Base-by-base conservation (phyloP, 768 basidiomycete genomes). In the Dentipellis fragilis region DNA sequence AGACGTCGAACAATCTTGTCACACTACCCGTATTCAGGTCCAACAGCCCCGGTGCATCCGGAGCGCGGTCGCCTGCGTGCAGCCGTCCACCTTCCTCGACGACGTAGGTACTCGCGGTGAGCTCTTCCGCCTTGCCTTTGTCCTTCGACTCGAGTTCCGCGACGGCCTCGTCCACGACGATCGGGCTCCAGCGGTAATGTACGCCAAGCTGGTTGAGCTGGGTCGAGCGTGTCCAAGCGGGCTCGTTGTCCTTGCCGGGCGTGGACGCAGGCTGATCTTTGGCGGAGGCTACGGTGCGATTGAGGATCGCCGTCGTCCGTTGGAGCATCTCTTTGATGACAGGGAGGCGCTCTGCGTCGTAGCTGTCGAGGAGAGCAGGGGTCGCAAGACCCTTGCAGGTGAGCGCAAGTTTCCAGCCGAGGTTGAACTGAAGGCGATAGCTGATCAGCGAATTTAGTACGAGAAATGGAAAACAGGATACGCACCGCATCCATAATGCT, bases 31-130 rank as follows among this genome's bases (percentile, higher is more conserved):
- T 57, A 11, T 22, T 21, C 19, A 36, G 4, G 21, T 57, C 51
- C 19, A 52, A 2, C 21, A 57, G 40, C 8, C 19, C 45, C 29
- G 52, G 45, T 23, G 62, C 62, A n/a, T 63, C 62, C 19, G 58
- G 62, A n/a, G 62, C 62, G 2, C 61, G 45, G 39, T 63, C 61
- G 6, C 62, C n/a, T 61, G 56, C 57, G 9, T 47, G 48, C 10
- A 59, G 19, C 10, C 16, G n/a, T 45, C 42, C 42, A 17, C n/a
- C n/a, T n/a, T n/a, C n/a, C n/a, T n/a, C 3, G 3, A 6, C 29
- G 29, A 29, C 6, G 29, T 29, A 29, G 29, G 29, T 6, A 6
- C 29, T 29, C 6, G 29, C 29, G 29, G 29, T 3, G 3, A 6
- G 29, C 19, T 45, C 42, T 23, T 46, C 21, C 9, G 12, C 22